Evolutionary conservation across 768 basidiomycete species (phyloP), one percentile per base, ranked within the genome.

Genomic region (Mycena chlorophos): DNA sequence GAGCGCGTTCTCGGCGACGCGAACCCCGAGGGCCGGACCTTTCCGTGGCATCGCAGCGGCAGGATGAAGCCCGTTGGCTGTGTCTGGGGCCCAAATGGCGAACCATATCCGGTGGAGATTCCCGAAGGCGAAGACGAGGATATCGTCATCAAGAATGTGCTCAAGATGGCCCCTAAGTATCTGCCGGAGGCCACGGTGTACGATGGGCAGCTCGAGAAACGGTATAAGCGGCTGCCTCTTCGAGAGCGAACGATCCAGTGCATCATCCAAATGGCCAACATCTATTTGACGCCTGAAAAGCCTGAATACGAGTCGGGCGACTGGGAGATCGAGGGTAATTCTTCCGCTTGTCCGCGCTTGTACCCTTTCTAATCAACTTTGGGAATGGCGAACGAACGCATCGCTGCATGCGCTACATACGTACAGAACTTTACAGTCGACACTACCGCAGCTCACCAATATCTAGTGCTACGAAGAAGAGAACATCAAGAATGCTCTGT

Each of bases 261-360:
- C 14, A 68, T 70, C 28, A 58, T 67, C 51, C 68, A 69, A 45
- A 42, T 70, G 34, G 66, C 66, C 3, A 71, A 70, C 43, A 66
- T 70, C 16, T 58, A 69, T 26, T 55, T 70, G 26, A 72, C 69
- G 2, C 68, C 71, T 3, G 69, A 72, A 27, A 66, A 65, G 25
- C 65, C 67, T 1, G 49, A 65, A n/a, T 70, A 66, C 27, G 48
- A 31, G 10, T 68, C 68, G 2, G 69, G 66, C 2, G 49, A 63
- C 4, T 72, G 69, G 71, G 69, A 71, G 37, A 60, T 71, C 13
- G 69, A 71, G 53, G 71, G 71, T 23, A 64, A 63, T 49, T 8
- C 52, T 56, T 5, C 5, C 27, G 28, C 38, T 16, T 46, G 49
- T n/a, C 37, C 4, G 39, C 27, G 3, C 27, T 28, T 29, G 17